Percentiles rank a stretch among this genome's conserved stretches.
phyloP scores from a whole-genome alignment of 2,329 filamentous ascomycete species.

The Fusarium redolens region DNA sequence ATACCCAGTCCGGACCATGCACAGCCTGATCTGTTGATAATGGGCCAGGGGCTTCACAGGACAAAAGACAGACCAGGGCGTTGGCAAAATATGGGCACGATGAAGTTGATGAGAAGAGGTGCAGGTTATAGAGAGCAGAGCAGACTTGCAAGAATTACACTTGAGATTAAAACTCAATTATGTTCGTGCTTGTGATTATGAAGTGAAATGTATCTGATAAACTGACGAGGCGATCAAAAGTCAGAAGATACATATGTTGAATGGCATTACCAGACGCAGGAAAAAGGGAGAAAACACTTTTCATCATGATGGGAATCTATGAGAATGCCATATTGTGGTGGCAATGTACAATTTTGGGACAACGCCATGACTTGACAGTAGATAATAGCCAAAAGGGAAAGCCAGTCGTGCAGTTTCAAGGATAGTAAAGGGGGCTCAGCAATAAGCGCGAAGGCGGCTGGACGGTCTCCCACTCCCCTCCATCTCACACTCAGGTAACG shows the following conservation, averaged over 20 bases:
- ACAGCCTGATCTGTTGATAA: conserved; percentile 28
- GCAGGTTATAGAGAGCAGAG: conserved; percentile 19
- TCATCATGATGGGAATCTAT: conserved; percentile 15
- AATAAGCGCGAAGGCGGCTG: conserved; percentile 36
- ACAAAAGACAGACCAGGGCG: conserved; percentile 4
- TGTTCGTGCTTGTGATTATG: background rate
- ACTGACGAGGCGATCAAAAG: too few relatives aligned
- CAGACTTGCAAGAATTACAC: conserved; percentile 24
- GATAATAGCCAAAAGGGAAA: background rate
- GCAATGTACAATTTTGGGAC: background rate
- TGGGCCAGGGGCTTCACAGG: conserved; percentile 4
- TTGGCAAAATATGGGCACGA: conserved; percentile 16
- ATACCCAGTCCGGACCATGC: conserved; percentile 39
- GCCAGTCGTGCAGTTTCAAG: background rate
- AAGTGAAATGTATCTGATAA: background rate
- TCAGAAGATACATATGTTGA: background rate
- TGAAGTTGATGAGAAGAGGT: conserved; percentile 14
- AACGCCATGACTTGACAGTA: conserved; percentile 17
- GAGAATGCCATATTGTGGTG: conserved; percentile 28
- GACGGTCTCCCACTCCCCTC: conserved; percentile 23
- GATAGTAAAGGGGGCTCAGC: conserved; percentile 12
- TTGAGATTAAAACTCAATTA: conserved; percentile 15
- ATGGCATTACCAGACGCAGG: too few relatives aligned
- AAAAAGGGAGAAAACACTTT: background rate
- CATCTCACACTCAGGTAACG: background rate